Percentiles rank a stretch among this genome's conserved stretches.
Conservation (phyloP, 257 asterid genomes). For the Solanum pinnatisectum region DNA sequence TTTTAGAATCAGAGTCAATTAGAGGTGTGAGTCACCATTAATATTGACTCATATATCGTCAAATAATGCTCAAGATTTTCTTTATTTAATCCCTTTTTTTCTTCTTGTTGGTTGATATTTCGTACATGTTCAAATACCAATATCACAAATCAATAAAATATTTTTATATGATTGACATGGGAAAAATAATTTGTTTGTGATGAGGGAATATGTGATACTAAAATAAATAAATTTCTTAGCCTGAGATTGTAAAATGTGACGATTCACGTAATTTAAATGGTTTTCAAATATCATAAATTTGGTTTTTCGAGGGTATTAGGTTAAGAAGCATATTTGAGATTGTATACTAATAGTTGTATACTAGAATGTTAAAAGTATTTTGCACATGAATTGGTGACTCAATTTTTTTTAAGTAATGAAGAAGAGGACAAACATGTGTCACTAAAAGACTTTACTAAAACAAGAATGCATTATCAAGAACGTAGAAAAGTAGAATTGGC, state of each 20-base stretch:
- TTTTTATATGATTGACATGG: not conserved
- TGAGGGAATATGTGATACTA: not conserved
- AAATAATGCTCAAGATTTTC: not conserved
- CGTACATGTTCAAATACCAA: not conserved
- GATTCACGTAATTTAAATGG: not conserved
- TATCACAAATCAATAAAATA: not conserved
- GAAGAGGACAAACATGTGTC: not conserved
- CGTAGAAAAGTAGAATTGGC: not conserved
- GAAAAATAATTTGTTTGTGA: not conserved
- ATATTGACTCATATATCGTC: not conserved
- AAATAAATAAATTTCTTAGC: not conserved
- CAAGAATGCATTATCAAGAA: not conserved
- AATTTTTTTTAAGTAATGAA: not conserved
- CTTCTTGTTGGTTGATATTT: not conserved
- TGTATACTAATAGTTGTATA: not conserved
- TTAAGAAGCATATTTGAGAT: not conserved
- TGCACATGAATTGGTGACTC: not conserved
- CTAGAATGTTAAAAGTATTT: not conserved
- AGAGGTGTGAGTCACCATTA: not conserved
- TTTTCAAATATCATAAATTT: not conserved
- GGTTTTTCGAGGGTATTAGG: not conserved
- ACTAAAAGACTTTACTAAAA: not conserved
- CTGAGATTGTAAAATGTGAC: not conserved
- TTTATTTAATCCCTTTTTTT: not conserved
- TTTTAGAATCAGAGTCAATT: not conserved